Conservation (phyloP, 139 green algal species). For the Desmodesmus armatus region DNA sequence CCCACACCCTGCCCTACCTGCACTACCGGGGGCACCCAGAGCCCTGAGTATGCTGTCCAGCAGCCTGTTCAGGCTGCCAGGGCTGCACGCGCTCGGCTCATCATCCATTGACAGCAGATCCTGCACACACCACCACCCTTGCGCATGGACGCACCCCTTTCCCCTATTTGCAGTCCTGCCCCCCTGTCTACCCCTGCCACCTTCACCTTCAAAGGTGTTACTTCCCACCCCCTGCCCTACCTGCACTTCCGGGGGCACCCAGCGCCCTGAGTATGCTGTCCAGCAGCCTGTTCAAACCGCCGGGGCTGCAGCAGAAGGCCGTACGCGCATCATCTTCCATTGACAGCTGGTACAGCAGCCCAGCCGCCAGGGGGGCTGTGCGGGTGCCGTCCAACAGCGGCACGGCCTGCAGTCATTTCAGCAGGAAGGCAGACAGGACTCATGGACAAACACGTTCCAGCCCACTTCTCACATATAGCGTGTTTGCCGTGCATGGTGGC, state of each 20-base stretch:
- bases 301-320: conserved; percentile 77
- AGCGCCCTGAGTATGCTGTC: conserved; percentile 71
- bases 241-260: conserved; percentile 40
- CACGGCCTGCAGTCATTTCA: conserved; percentile 71
- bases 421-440: too few species aligned
- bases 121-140: conserved; percentile 57
- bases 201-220: too few species aligned
- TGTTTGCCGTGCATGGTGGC: too few species aligned
- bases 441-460: too few species aligned
- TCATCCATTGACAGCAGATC: conserved; percentile 90
- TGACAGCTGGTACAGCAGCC: conserved; percentile 88
- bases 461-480: too few species aligned
- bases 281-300: conserved; percentile 68
- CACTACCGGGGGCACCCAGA: too few species aligned
- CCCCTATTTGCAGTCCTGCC: neutral
- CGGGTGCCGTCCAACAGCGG: conserved; percentile 65
- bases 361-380: conserved; percentile 75
- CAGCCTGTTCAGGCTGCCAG: conserved; percentile 73
- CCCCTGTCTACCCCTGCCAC: too few species aligned
- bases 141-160: neutral
- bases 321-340: conserved; percentile 84
- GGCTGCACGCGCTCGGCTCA: conserved; percentile 72
- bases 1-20: neutral
- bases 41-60: conserved; percentile 70
- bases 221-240: neutral